These are phyloP conservation scores for Coprinopsis sp. DNA, from an alignment of 768 basidiomycete species.

Conservation along the genomic window DNA sequence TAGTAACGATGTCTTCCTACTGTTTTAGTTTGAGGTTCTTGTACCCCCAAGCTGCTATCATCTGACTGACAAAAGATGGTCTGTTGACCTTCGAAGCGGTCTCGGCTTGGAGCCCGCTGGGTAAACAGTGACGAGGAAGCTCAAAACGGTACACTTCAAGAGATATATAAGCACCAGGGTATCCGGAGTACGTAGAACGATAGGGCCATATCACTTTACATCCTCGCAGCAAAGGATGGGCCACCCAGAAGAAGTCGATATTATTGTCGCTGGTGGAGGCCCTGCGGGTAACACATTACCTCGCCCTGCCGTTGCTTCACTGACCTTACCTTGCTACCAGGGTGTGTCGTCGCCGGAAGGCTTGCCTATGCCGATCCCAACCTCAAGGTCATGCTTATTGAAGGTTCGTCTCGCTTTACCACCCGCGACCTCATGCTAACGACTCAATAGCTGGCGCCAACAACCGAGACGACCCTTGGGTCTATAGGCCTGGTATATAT, in stretches of 20 bases:
- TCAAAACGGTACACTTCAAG: no score
- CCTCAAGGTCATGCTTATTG: slow-evolving; percentile 72
- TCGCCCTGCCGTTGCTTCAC: not conserved
- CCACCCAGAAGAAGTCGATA: slow-evolving; percentile 68
- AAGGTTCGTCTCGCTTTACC: slow-evolving; percentile 37
- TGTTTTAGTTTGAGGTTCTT: no score
- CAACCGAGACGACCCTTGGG: slow-evolving; percentile 73
- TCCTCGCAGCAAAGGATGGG: no score
- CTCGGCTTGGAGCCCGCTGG: no score
- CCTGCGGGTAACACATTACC: slow-evolving; percentile 44
- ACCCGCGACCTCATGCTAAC: not conserved
- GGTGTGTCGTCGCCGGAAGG: slow-evolving; percentile 65
- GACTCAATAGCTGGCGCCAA: slow-evolving; percentile 51
- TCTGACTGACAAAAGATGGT: no score
- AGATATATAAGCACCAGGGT: no score
- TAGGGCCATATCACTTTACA: no score
- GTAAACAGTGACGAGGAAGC: no score
- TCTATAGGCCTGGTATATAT: slow-evolving; percentile 66
- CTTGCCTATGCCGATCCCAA: slow-evolving; percentile 68
- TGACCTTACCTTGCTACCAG: slow-evolving; percentile 20
- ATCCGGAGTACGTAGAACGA: no score
- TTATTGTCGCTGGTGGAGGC: slow-evolving; percentile 67
- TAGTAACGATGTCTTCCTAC: no score
- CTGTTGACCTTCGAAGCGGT: no score
- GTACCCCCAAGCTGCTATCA: no score